A percentile compares a stretch with the other conserved stretches of the same genome.
Conservation (phyloP, 2,329 filamentous ascomycete genomes). For the Leptodontidium sp. region DNA sequence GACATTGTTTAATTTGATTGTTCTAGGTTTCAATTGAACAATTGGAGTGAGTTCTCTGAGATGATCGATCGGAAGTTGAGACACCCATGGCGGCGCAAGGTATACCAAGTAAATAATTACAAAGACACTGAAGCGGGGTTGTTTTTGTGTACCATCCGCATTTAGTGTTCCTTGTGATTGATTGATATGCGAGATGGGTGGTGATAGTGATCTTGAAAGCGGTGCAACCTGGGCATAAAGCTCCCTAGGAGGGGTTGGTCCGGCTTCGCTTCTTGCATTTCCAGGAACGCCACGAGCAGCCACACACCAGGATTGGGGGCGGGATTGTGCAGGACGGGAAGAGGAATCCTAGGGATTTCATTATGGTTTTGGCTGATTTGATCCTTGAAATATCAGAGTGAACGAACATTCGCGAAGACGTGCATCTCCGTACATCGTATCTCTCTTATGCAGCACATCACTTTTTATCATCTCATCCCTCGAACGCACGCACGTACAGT, state of each 20-base stretch:
- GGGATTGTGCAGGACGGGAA: constrained; percentile 36
- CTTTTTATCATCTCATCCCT: too few relatives aligned
- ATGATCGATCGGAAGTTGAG: constrained; percentile 8
- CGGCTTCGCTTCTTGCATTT: constrained; percentile 18
- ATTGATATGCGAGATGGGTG: background rate
- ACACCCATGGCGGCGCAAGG: constrained; percentile 19
- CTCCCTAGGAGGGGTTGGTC: constrained; percentile 4
- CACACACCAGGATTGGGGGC: constrained; percentile 22
- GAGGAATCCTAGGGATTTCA: constrained; percentile 15
- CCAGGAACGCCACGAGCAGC: constrained; percentile 16
- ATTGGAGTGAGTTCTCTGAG: constrained; percentile 15
- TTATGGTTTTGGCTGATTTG: constrained; percentile 33
- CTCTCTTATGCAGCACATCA: constrained; percentile 4
- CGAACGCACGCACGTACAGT: background rate
- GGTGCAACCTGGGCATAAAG: constrained; percentile 1
- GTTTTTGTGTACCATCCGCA: too few relatives aligned
- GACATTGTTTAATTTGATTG: constrained; percentile 16
- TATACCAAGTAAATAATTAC: background rate
- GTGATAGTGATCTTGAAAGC: constrained; percentile 11
- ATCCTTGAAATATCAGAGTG: constrained; percentile 16
- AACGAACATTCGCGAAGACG: constrained; percentile 3
- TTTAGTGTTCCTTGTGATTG: background rate
- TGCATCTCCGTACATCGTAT: background rate
- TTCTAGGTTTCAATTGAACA: constrained; percentile 1
- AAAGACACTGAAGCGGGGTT: constrained; percentile 12